Evolutionary conservation across 202 grass and related monocot species (phyloP), one percentile per base, ranked within the genome.

Genomic region (Setaria italica): DNA sequence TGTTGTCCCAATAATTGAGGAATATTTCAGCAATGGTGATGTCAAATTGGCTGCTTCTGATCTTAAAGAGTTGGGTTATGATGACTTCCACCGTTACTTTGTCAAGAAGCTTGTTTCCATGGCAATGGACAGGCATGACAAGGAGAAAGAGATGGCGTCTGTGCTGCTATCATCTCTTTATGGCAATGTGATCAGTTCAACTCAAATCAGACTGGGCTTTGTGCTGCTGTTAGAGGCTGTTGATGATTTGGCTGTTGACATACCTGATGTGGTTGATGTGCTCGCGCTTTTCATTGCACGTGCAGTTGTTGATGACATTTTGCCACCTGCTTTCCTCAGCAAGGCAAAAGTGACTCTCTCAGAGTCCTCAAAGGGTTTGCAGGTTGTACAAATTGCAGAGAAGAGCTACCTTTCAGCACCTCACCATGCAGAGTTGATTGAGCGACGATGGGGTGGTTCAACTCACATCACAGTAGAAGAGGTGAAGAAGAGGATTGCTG

Each of bases 331-430:
- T 73, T 96, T 96, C 85, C 87, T 99, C 71, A 92, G 86, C 47
- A 91, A 84, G 80, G 88, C 80, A 57, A 99, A 94, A 77, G 81
- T 47, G 77, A 87, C 35, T 76, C 86, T 99, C 81, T 83, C 90
- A 56, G 93, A 94, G 62, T 88, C 85, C 71, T 99, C 97, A 59
- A 99, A 88, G 80, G 93, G 91, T 47, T 59, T 94, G 77, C 82
- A 92, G 77, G 97, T 96, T 62, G 45, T 99, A 77, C 88, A 99
- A 67, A 99, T 90, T 49, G 93, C 90, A 88, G 97, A 91, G 83
- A 99, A 99, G 89, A 99, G 93, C 87, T 92, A 99, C 87, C 97
- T 99, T 78, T 96, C 97, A 41, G 97, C 93, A 55, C 97, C 97
- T 33, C 97, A 99, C 82, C 93, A 99, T 81, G 97, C 97, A 54